Percentiles rank a stretch among this genome's conserved stretches.
Evolutionary conservation across 2,329 filamentous ascomycete species (phyloP).

Genomic region (Reticulascus tulasneorum): DNA sequence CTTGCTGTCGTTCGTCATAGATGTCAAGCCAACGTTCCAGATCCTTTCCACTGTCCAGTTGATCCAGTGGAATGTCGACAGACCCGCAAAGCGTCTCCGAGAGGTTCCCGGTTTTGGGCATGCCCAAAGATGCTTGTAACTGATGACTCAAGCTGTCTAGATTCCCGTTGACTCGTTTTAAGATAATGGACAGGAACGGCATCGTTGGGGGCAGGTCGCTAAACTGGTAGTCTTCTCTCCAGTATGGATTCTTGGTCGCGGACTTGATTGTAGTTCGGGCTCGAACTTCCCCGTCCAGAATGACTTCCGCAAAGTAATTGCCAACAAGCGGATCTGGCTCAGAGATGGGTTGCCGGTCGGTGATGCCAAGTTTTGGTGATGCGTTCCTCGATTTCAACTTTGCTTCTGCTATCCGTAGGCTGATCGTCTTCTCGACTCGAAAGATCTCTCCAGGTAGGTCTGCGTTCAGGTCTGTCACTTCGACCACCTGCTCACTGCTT

Average conservation of each 20-base stretch:
- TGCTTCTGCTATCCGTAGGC: constrained; percentile 57
- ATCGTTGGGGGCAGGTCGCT: constrained; percentile 66
- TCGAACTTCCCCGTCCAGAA: constrained; percentile 74
- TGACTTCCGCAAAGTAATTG: constrained; percentile 75
- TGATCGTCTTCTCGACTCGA: constrained; percentile 58
- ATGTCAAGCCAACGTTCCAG: constrained; percentile 87
- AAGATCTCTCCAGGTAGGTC: constrained; percentile 49
- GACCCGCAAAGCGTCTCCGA: constrained; percentile 59
- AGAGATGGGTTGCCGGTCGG: constrained; percentile 24
- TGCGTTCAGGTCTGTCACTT: constrained; percentile 32
- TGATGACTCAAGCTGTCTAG: constrained; percentile 42
- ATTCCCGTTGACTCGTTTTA: constrained; percentile 62
- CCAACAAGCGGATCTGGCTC: constrained; percentile 49
- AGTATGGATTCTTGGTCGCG: constrained; percentile 72
- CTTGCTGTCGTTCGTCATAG: constrained; percentile 69
- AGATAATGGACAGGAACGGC: constrained; percentile 64
- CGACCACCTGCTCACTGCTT: constrained; percentile 34
- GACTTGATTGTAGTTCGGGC: constrained; percentile 70
- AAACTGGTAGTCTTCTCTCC: constrained; percentile 79
- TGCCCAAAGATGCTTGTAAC: constrained; percentile 36
- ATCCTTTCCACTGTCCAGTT: constrained; percentile 72
- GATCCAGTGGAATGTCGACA: constrained; percentile 78
- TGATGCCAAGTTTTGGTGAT: constrained; percentile 10
- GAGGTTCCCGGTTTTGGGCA: constrained; percentile 37
- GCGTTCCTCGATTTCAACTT: constrained; percentile 45